Conservation (phyloP, 2,329 filamentous ascomycete genomes). For the Fusarium clavum region DNA sequence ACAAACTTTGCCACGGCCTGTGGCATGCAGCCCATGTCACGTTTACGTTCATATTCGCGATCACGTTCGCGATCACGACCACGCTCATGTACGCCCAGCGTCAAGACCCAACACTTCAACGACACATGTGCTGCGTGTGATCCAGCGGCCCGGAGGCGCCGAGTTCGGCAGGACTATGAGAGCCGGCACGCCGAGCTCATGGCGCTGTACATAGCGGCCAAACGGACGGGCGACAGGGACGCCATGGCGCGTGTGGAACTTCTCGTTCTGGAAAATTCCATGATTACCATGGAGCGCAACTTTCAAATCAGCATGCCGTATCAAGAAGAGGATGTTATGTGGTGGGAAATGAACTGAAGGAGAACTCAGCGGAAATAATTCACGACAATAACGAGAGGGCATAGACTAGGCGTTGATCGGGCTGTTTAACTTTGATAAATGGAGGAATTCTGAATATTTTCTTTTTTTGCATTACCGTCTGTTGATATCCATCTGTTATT, state of each 20-base stretch:
- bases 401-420: not conserved
- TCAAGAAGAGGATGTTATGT: conserved; percentile 39
- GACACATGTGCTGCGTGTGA: conserved; percentile 56
- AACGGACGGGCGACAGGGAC: conserved; percentile 35
- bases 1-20: conserved; percentile 25
- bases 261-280: conserved; percentile 39
- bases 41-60: conserved; percentile 23
- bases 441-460: conserved; percentile 3
- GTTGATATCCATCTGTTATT: conserved; percentile 22
- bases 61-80: conserved; percentile 1
- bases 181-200: conserved; percentile 45
- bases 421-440: conserved; percentile 4
- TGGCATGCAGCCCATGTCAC: conserved; percentile 6
- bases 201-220: conserved; percentile 44
- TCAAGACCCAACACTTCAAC: conserved; percentile 42
- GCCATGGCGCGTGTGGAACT: conserved; percentile 42
- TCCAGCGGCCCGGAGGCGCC: conserved; percentile 44
- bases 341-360: conserved; percentile 33
- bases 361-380: conserved; percentile 1
- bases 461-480: conserved; percentile 3
- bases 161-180: conserved; percentile 45
- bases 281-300: conserved; percentile 36
- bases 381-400: conserved; percentile 4
- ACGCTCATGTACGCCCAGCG: conserved; percentile 22
- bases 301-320: conserved; percentile 40